phyloP scores from a whole-genome alignment of 2,329 filamentous ascomycete species.

The Arachnopeziza araneosa region DNA sequence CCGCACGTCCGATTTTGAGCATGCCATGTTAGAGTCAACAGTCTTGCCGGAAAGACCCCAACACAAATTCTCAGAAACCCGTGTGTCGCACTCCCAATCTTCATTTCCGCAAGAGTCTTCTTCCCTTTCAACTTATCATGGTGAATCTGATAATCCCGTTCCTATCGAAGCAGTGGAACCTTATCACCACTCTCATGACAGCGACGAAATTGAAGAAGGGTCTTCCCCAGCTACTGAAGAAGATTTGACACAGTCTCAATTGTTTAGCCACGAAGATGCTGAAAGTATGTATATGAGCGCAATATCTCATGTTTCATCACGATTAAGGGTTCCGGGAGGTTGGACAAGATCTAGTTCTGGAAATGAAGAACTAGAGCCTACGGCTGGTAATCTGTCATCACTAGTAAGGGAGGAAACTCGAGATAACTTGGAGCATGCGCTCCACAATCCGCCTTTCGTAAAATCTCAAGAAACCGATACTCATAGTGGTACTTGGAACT shows the following conservation, averaged over 20 bases:
- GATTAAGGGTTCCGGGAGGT: slow-evolving; percentile 20
- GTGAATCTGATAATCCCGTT: background rate
- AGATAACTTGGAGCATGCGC: slow-evolving; percentile 26
- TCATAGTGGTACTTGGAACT: slow-evolving; percentile 3
- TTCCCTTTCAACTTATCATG: background rate
- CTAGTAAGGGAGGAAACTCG: slow-evolving; percentile 1
- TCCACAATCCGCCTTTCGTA: slow-evolving; percentile 3
- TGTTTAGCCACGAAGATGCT: slow-evolving; percentile 75
- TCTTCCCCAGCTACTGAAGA: slow-evolving; percentile 30
- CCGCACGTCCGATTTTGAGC: background rate
- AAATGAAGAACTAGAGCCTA: slow-evolving; percentile 11
- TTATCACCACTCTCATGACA: slow-evolving; percentile 4
- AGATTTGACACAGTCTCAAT: slow-evolving; percentile 57
- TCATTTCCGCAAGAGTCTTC: slow-evolving; percentile 15
- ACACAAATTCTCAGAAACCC: slow-evolving; percentile 23
- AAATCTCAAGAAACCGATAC: background rate
- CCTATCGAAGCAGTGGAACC: background rate
- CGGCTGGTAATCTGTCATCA: slow-evolving; percentile 18
- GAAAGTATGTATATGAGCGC: slow-evolving; percentile 85
- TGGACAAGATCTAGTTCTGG: slow-evolving; percentile 21
- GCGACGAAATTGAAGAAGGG: slow-evolving; percentile 18
- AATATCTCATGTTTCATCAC: slow-evolving; percentile 40
- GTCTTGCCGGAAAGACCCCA: slow-evolving; percentile 20
- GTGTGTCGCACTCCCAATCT: slow-evolving; percentile 28
- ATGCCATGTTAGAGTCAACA: slow-evolving; percentile 22